Evolutionary conservation across 306 rosid genomes (phyloP).

Genomic region (Datisca glomerata): DNA sequence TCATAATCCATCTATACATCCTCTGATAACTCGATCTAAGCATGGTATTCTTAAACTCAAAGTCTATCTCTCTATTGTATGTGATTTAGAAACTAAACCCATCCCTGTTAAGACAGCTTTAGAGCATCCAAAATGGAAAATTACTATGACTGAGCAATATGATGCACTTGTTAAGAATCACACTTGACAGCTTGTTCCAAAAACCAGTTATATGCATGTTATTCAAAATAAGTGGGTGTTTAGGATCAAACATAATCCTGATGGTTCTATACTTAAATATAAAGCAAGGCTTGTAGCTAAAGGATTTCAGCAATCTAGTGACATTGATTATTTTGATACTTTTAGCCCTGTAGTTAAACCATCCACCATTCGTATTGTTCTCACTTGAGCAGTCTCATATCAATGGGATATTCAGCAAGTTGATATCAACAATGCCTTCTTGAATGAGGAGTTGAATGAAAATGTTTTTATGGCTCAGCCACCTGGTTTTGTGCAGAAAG

Average conservation of each 20-base stretch:
- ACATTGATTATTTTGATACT: background rate
- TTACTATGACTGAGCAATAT: background rate
- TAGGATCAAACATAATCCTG: background rate
- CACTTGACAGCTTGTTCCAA: background rate
- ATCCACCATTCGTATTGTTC: background rate
- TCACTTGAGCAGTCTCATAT: background rate
- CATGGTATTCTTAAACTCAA: background rate
- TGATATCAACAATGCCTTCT: too few relatives aligned
- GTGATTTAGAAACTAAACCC: too few relatives aligned
- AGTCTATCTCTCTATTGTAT: too few relatives aligned
- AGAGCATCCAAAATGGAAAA: background rate
- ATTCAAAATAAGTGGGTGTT: background rate
- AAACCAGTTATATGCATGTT: background rate
- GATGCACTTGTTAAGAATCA: background rate
- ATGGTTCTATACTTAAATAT: background rate
- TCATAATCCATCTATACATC: too few relatives aligned
- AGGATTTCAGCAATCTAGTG: background rate
- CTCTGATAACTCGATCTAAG: too few relatives aligned
- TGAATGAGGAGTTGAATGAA: too few relatives aligned
- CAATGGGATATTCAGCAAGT: background rate
- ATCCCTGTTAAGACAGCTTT: background rate
- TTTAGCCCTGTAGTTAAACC: background rate
- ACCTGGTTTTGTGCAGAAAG: background rate
- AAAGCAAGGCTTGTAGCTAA: background rate
- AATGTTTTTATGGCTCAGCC: too few relatives aligned